Conservation (phyloP, 2,329 filamentous ascomycete species). For the Aspergillus persii region DNA sequence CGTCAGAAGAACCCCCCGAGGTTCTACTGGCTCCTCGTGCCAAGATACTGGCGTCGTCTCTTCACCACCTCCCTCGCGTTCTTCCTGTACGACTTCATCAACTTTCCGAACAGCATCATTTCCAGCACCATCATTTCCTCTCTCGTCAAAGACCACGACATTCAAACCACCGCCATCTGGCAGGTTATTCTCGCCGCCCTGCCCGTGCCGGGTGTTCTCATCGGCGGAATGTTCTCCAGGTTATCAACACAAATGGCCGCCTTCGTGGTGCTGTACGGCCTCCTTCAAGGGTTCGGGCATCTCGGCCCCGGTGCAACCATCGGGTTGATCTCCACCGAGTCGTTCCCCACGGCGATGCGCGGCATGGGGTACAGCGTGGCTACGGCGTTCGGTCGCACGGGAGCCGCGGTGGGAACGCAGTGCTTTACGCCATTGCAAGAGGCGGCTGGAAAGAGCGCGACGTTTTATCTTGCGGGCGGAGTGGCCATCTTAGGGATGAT, state of each 20-base stretch:
- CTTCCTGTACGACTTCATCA: conserved; percentile 39
- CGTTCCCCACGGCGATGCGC: conserved; percentile 34
- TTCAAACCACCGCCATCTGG: conserved; percentile 35
- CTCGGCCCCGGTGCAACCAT: conserved; percentile 37
- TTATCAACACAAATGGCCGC: conserved; percentile 29
- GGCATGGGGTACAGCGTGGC: conserved; percentile 34
- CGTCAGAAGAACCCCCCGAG: conserved; percentile 19
- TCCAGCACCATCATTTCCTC: conserved; percentile 34
- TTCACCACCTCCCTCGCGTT: conserved; percentile 34
- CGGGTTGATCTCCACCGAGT: conserved; percentile 32
- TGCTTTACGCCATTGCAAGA: conserved; percentile 33
- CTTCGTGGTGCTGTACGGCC: conserved; percentile 36
- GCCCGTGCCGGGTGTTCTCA: conserved; percentile 33
- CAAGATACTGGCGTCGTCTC: conserved; percentile 20
- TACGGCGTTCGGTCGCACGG: conserved; percentile 34
- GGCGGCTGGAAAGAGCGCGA: conserved; percentile 27
- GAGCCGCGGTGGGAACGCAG: conserved; percentile 35
- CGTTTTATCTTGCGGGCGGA: conserved; percentile 32
- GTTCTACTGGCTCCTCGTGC: background rate
- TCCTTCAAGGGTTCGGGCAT: conserved; percentile 33
- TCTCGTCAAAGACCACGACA: conserved; percentile 30
- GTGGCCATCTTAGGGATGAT: conserved; percentile 28
- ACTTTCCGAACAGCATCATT: conserved; percentile 40
- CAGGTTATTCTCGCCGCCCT: conserved; percentile 34
- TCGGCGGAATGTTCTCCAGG: conserved; percentile 28